Evolutionary conservation across 495 filamentous ascomycete species (phyloP).

Genomic region (Cladorrhinum samala): DNA sequence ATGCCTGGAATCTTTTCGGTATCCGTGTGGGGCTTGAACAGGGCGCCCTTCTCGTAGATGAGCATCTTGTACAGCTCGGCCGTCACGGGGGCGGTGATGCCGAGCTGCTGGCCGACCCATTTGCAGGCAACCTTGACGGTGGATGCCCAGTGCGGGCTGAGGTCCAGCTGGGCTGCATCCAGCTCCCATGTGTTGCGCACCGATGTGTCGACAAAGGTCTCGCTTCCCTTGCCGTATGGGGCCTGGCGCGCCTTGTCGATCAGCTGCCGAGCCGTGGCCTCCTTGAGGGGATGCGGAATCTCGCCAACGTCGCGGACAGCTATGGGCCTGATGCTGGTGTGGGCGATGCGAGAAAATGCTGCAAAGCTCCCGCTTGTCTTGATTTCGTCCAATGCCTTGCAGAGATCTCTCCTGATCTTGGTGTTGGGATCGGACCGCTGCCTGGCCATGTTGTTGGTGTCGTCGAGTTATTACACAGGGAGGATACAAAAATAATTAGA

Average conservation of each 20-base stretch:
- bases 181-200: constrained; percentile 50
- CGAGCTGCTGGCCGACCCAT: constrained; percentile 25
- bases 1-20: constrained; percentile 49
- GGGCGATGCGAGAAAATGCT: background rate
- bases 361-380: constrained; percentile 9
- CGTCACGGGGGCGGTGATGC: constrained; percentile 24
- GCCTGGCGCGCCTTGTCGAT: constrained; percentile 35
- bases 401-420: constrained; percentile 1
- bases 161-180: constrained; percentile 36
- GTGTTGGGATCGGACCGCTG: background rate
- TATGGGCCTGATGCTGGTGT: constrained; percentile 14
- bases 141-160: constrained; percentile 34
- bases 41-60: constrained; percentile 49
- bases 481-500: too few species aligned
- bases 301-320: constrained; percentile 32
- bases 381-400: constrained; percentile 7
- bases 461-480: too few species aligned
- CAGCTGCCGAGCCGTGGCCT: constrained; percentile 35
- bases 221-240: constrained; percentile 40
- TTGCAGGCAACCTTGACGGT: constrained; percentile 19
- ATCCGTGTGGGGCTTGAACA: constrained; percentile 50
- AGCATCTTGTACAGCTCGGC: constrained; percentile 51
- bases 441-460: too few species aligned
- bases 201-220: constrained; percentile 42
- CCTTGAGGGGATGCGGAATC: constrained; percentile 39